Percentiles rank a stretch among this genome's conserved stretches.
Evolutionary conservation across 2,329 filamentous ascomycete species (phyloP).

Genomic region (Fusarium praegraminearum): DNA sequence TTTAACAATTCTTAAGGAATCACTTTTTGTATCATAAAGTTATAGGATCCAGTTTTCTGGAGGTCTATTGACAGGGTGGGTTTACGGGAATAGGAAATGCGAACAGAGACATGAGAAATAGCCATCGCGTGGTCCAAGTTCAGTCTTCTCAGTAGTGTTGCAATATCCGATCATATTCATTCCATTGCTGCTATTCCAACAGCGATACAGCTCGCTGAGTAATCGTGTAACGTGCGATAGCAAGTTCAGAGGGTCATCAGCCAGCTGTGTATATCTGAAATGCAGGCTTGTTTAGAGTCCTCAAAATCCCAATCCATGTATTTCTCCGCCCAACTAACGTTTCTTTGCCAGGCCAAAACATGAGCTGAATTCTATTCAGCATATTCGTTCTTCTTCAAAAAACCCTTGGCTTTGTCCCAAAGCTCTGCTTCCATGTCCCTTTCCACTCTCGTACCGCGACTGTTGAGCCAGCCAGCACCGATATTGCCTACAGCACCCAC

Average conservation of each 20-base stretch:
- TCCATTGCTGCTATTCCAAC: not conserved
- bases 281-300: not conserved
- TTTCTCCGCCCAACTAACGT: not conserved
- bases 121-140: no score
- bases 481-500: constrained; percentile 70
- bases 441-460: constrained; percentile 82
- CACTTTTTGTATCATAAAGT: no score
- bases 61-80: not conserved
- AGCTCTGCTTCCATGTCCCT: constrained; percentile 87
- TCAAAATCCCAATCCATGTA: not conserved
- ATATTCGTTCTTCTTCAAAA: constrained; percentile 52
- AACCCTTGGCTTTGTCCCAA: constrained; percentile 64
- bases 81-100: not conserved
- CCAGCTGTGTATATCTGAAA: not conserved
- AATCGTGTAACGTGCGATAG: not conserved
- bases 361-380: not conserved
- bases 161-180: no score
- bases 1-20: no score
- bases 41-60: no score
- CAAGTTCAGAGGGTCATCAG: no score
- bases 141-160: not conserved
- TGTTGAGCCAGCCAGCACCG: constrained; percentile 92
- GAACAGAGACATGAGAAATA: not conserved
- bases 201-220: no score
- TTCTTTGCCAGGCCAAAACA: not conserved